These are phyloP conservation scores for Sporothrix brasiliensis DNA, from an alignment of 2,329 filamentous ascomycete genomes.

Conservation along the genomic window DNA sequence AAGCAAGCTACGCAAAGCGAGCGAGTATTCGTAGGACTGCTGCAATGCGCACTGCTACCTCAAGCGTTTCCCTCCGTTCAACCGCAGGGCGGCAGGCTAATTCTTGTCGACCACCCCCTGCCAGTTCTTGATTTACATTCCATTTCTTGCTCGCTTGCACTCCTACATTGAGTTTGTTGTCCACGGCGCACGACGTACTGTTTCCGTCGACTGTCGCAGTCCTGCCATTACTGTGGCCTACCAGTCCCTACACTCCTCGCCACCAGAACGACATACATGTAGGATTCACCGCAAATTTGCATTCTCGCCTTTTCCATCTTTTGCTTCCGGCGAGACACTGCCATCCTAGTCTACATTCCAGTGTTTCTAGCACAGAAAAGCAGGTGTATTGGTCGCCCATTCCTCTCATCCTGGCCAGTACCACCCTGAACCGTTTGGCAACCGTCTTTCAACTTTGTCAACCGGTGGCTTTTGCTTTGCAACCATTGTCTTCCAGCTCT, in stretches of 20 bases:
- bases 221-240: slow-evolving; percentile 12
- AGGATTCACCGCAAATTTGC: slow-evolving; percentile 16
- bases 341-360: slow-evolving; percentile 30
- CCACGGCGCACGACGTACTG: not conserved
- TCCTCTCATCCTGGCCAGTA: slow-evolving; percentile 21
- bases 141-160: not conserved
- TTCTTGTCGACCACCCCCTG: not conserved
- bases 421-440: slow-evolving; percentile 22
- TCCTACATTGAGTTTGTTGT: not conserved
- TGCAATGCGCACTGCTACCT: not conserved
- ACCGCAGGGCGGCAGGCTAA: slow-evolving; percentile 6
- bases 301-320: slow-evolving; percentile 6
- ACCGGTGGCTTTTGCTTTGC: not conserved
- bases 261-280: not conserved
- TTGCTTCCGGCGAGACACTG: slow-evolving; percentile 9
- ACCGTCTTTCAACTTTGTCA: not conserved
- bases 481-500: not conserved
- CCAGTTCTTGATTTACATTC: slow-evolving; percentile 16
- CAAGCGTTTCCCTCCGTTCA: not conserved
- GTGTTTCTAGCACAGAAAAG: slow-evolving; percentile 1
- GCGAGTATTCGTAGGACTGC: not conserved
- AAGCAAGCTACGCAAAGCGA: not conserved
- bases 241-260: not conserved
- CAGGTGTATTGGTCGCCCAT: slow-evolving; percentile 25
- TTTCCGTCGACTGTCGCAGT: slow-evolving; percentile 10